Evolutionary conservation across 495 filamentous ascomycete genomes (phyloP), one percentile per base, ranked within the genome.

Genomic region (Evernia prunastri): DNA sequence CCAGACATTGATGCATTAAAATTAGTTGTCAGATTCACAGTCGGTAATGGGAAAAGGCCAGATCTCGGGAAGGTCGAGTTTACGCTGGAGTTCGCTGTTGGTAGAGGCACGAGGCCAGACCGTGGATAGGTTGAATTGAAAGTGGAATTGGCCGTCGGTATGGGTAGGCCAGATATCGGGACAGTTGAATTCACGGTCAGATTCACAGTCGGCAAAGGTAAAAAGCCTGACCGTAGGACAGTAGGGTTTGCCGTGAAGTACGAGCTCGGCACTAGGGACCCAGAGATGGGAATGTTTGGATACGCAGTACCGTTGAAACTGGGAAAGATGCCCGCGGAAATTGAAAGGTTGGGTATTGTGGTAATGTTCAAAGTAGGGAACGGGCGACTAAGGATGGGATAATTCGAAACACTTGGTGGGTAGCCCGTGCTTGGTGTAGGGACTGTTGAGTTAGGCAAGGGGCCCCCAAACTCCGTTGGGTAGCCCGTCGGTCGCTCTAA

Each of bases 341-440:
- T 4, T 15, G 49, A 49, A 23, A 47, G 25, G 12, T 4, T 49
- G 27, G 45, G 10, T n/a, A 49, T 49, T 27, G 45, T 49, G 10
- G 9, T 49, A 27, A 49, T 53, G 27, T 53, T 53, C 25, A 53
- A 53, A 25, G 49, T 53, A 53, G 49, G 49, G 25, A 53, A 53
- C 0, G 49, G 12, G 15, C 15, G 49, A 53, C 23, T 13, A 4
- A 27, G 31, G 27, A 18, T 2, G 4, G 25, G 12, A 10, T 20
- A 4, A 15, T 25, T 49, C 0, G 45, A 0, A 13, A 49, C 4
- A 2, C 5, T 49, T 6, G 45, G 4, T 49, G 11, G 45, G 10
- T 12, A 27, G 11, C 45, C 23, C 23, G 10, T 18, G 10, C 8
- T 27, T 6, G 45, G 45, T 27, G 45, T 4, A 15, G 45, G 17